Conservation (phyloP, 2,329 filamentous ascomycete species). For the Didymella glomerata region DNA sequence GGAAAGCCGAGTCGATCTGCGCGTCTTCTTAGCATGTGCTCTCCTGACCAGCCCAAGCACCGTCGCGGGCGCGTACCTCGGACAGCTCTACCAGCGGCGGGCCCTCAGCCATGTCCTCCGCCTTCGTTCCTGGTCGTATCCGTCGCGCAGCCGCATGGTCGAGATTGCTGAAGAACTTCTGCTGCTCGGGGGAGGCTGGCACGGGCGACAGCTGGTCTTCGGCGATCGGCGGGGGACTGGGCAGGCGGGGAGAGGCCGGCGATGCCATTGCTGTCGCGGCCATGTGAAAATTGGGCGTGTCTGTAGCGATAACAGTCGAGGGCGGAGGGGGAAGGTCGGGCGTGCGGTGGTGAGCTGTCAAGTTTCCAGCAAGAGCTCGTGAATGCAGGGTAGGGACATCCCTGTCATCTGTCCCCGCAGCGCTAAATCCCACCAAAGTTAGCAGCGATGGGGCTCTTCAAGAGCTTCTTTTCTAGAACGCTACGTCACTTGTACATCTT, state of each 20-base stretch:
- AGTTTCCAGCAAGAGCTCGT: slow-evolving; percentile 23
- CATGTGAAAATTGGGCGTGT: slow-evolving; percentile 1
- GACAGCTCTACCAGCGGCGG: slow-evolving; percentile 86
- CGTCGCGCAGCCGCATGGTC: slow-evolving; percentile 81
- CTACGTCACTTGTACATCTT: slow-evolving; percentile 13
- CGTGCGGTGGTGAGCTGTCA: slow-evolving; percentile 24
- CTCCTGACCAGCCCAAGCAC: background rate
- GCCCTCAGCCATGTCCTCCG: slow-evolving; percentile 91
- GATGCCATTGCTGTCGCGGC: slow-evolving; percentile 35
- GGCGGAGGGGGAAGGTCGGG: background rate
- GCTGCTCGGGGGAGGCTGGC: slow-evolving; percentile 67
- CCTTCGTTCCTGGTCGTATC: slow-evolving; percentile 90
- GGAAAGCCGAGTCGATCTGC: slow-evolving; percentile 95
- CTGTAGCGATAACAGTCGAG: background rate
- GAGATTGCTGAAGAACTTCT: slow-evolving; percentile 61
- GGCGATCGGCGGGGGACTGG: slow-evolving; percentile 91
- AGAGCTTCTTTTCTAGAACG: slow-evolving; percentile 13
- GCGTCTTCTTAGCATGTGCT: slow-evolving; percentile 29
- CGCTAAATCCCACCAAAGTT: slow-evolving; percentile 16
- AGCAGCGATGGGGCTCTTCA: slow-evolving; percentile 12
- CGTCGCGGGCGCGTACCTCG: slow-evolving; percentile 67
- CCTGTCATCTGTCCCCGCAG: slow-evolving; percentile 18
- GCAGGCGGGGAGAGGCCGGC: slow-evolving; percentile 79
- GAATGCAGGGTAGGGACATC: slow-evolving; percentile 30
- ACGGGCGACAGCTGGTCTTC: slow-evolving; percentile 92